Evolutionary conservation across 73 alveolate species (phyloP), one percentile per base, ranked within the genome.

Genomic region (Loxodes magnus): DNA sequence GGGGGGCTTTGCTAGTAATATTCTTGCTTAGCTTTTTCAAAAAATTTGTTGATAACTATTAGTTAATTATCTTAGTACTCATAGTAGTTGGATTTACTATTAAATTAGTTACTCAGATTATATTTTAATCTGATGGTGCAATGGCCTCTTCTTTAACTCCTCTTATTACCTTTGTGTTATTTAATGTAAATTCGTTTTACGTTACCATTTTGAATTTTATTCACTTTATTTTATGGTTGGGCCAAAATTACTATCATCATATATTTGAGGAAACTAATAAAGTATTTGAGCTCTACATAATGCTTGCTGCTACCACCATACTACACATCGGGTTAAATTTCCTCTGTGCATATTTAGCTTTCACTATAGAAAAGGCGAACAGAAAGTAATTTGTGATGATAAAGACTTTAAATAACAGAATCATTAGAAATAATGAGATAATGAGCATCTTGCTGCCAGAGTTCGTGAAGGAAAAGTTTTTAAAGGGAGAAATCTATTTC

Each of bases 361-460:
- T 12, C 27, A 9, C 16, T 14, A 12, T 46, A 7, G 38, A 76
- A 76, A 28, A 43, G 67, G 2, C 49, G 56, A 49, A 46, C 43
- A 46, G 59, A 24, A 46, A 25, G 16, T 37, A 46, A 2, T 46
- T 12, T 2, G 59, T 46, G n/a, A 14, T 9, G 46, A 7, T 10
- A 24, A 9, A 19, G n/a, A 46, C 22, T 16, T 41, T 10, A 12
- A 41, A 46, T n/a, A 9, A 9, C 6, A 28, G 21, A 7, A 6
- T 6, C 6, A 5, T 29, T 10, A 76, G 76, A 23, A 42, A 71
- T 3, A 51, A 80, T 34, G 25, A 33, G 15, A 75, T 80, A n/a
- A 50, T 80, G 0, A 71, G 84, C 56, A 54, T 80, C 15, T 30
- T 80, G 15, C 57, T 80, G 48, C 94, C 94, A 17, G 71, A 75